Evolutionary conservation across 371 early-diverging fungal species (phyloP).

Genomic region (Circinella umbellata): DNA sequence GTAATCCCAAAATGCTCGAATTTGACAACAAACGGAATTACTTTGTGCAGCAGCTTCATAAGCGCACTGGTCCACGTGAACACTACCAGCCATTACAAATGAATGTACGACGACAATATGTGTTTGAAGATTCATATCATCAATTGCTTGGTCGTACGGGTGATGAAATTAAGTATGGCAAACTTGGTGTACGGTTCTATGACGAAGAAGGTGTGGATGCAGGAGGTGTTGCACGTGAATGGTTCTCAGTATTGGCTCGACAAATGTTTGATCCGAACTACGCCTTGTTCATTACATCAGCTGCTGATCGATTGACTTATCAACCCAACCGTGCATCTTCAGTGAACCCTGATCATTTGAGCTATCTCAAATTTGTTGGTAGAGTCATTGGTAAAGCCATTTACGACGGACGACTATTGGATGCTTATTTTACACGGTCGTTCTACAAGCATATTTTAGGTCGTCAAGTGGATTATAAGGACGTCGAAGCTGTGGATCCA

Average conservation of each 20-base stretch:
- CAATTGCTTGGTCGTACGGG: slow-evolving; percentile 91
- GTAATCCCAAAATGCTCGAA: slow-evolving; percentile 96
- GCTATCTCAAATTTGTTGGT: slow-evolving; percentile 98
- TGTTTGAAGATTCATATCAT: slow-evolving; percentile 97
- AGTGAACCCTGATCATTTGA: slow-evolving; percentile 95
- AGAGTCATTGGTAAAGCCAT: slow-evolving; percentile 99
- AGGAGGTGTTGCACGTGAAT: slow-evolving; percentile 98
- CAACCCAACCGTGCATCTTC: slow-evolving; percentile 96
- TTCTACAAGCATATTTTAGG: slow-evolving; percentile 98
- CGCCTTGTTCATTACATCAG: slow-evolving; percentile 96
- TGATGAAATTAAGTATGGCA: slow-evolving; percentile 93
- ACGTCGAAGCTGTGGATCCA: slow-evolving; percentile 98
- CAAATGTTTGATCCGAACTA: slow-evolving; percentile 99
- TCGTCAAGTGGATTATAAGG: slow-evolving; percentile 90
- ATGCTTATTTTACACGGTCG: slow-evolving; percentile 97
- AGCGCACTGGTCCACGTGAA: slow-evolving; percentile 69
- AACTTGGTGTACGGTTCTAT: slow-evolving; percentile 93
- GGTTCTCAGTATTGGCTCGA: slow-evolving; percentile 95
- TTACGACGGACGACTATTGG: slow-evolving; percentile 92
- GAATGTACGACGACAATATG: slow-evolving; percentile 91
- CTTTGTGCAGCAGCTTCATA: slow-evolving; percentile 94
- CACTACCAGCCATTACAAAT: slow-evolving; percentile 79
- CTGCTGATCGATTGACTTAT: slow-evolving; percentile 94
- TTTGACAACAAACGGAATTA: slow-evolving; percentile 99
- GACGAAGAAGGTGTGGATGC: slow-evolving; percentile 99